phyloP scores from a whole-genome alignment of 495 filamentous ascomycete species.

The Cercophora sp. region DNA sequence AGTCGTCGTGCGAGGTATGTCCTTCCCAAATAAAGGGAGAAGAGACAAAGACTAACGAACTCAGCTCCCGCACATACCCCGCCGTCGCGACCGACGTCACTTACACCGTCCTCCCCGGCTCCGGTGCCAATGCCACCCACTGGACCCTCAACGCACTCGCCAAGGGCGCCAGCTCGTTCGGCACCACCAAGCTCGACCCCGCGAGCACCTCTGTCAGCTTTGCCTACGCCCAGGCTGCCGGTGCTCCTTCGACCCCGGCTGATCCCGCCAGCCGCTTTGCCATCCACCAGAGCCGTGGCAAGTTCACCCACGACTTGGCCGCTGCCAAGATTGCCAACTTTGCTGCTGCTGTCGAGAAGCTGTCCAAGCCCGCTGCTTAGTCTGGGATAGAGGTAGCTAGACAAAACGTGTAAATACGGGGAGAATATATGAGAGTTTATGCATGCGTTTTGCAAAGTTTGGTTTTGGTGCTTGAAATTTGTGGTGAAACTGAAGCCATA shows the following conservation, averaged over 20 bases:
- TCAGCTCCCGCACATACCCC: conserved; percentile 29
- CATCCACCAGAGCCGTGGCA: conserved; percentile 38
- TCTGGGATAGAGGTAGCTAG: background rate
- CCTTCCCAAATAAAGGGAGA: background rate
- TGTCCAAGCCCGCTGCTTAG: conserved; percentile 11
- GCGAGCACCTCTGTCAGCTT: conserved; percentile 33
- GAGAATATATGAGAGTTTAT: background rate
- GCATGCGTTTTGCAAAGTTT: background rate
- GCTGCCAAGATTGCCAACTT: conserved; percentile 39
- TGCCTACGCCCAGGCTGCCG: conserved; percentile 35
- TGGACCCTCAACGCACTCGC: conserved; percentile 35
- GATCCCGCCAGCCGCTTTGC: conserved; percentile 33
- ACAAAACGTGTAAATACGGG: background rate
- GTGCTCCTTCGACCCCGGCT: conserved; percentile 29
- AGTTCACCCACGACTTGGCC: conserved; percentile 34
- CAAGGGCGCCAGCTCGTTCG: conserved; percentile 34
- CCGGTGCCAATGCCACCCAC: conserved; percentile 32
- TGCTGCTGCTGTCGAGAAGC: conserved; percentile 24
- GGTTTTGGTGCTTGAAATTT: too few relatives aligned
- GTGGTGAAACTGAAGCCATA: too few relatives aligned
- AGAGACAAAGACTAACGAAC: background rate
- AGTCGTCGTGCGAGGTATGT: conserved; percentile 26
- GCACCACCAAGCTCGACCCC: conserved; percentile 34
- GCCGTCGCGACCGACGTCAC: conserved; percentile 19
- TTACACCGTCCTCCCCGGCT: conserved; percentile 25